Evolutionary conservation across 176 grass and related monocot genomes (phyloP).

Genomic region (Themeda triandra): DNA sequence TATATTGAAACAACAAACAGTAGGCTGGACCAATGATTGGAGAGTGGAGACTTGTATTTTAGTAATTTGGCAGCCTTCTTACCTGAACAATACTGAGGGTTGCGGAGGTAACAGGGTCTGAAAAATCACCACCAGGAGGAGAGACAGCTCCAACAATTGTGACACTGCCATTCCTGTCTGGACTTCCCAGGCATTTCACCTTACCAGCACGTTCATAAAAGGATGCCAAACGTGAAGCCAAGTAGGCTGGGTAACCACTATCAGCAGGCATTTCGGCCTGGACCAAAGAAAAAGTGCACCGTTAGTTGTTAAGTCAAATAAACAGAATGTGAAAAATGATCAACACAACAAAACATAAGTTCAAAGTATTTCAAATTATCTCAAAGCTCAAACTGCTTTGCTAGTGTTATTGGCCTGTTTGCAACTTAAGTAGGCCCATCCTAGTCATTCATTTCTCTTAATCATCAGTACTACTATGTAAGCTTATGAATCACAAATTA

Average conservation of each 20-base stretch:
- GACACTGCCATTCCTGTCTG: constrained; percentile 92
- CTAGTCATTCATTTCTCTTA: not conserved
- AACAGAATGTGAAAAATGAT: not conserved
- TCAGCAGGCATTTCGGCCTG: constrained; percentile 99
- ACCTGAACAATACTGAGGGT: constrained; percentile 99
- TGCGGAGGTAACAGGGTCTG: constrained; percentile 96
- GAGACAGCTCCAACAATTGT: constrained; percentile 99
- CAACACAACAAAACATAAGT: not conserved
- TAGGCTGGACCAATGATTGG: not conserved
- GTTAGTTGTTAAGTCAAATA: not conserved
- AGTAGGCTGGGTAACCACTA: constrained; percentile 98
- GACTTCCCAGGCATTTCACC: constrained; percentile 92
- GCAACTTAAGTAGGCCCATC: not conserved
- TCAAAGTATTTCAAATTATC: not conserved
- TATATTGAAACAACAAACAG: not conserved
- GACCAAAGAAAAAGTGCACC: not conserved
- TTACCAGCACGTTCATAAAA: constrained; percentile 99
- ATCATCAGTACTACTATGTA: not conserved
- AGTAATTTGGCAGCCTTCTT: not conserved
- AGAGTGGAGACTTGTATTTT: not conserved
- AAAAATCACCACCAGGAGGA: constrained; percentile 98
- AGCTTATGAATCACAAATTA: not conserved
- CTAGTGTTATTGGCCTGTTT: not conserved
- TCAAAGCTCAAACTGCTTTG: constrained; percentile 9
- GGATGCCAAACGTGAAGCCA: constrained; percentile 92